These are phyloP conservation scores for Exsudoporus floridanus DNA, from an alignment of 1,284 basidiomycete genomes.

Conservation along the genomic window DNA sequence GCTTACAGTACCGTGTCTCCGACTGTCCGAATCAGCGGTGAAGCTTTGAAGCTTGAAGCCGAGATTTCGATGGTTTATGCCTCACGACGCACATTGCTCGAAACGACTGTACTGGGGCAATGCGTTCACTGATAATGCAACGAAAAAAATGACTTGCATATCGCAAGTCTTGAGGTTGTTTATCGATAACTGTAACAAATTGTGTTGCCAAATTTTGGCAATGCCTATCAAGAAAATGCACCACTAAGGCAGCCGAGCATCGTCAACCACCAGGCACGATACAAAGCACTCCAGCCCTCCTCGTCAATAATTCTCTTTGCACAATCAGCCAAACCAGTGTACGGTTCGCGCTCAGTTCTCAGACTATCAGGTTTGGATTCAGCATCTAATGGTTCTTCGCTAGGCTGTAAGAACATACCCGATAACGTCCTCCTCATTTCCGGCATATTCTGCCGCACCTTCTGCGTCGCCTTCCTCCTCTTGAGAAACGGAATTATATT, in stretches of 20 bases:
- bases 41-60: no score
- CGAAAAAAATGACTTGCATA: no score
- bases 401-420: slow-evolving; percentile 48
- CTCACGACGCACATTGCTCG: no score
- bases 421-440: slow-evolving; percentile 82
- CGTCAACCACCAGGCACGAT: slow-evolving; percentile 88
- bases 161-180: no score
- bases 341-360: slow-evolving; percentile 84
- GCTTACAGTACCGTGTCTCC: no score
- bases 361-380: slow-evolving; percentile 43
- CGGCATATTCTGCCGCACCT: slow-evolving; percentile 66
- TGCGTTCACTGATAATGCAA: no score
- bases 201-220: not conserved
- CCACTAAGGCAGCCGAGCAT: slow-evolving; percentile 63
- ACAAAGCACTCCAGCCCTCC: slow-evolving; percentile 76
- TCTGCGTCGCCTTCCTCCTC: slow-evolving; percentile 70
- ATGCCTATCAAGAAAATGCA: slow-evolving; percentile 47
- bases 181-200: no score
- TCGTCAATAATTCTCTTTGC: slow-evolving; percentile 79
- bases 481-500: slow-evolving; percentile 69
- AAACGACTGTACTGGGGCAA: no score
- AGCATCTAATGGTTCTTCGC: not conserved
- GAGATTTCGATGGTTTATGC: no score
- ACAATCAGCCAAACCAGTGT: slow-evolving; percentile 76
- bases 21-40: no score